Percentiles rank a stretch among this genome's conserved stretches.
phyloP scores from a whole-genome alignment of 164 flowering plant species.

The Dillenia suffruticosa region DNA sequence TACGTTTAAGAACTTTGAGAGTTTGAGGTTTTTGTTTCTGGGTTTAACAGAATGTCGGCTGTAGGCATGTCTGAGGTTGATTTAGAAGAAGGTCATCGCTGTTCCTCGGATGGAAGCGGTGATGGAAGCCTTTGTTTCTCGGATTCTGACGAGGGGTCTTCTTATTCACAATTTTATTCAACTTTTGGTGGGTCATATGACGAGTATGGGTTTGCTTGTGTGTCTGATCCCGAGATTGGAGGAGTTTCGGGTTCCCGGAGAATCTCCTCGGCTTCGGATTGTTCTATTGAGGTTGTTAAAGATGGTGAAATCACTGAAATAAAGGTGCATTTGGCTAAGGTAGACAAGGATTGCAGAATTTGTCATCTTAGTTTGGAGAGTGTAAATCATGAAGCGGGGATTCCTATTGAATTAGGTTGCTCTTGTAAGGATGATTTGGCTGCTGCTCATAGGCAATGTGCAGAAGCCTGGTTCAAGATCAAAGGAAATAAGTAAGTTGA shows the following conservation, averaged over 20 bases:
- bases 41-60: conserved; percentile 18
- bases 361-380: conserved; percentile 79
- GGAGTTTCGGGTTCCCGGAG: conserved; percentile 30
- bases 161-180: conserved; percentile 51
- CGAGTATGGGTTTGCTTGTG: conserved; percentile 45
- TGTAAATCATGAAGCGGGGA: conserved; percentile 49
- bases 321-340: conserved; percentile 49
- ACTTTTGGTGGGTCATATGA: conserved; percentile 57
- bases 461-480: conserved; percentile 94
- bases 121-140: conserved; percentile 40
- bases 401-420: conserved; percentile 82
- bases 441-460: conserved; percentile 85
- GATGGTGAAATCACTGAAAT: conserved; percentile 32
- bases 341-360: conserved; percentile 81
- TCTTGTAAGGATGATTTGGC: conserved; percentile 89
- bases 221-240: conserved; percentile 38
- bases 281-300: conserved; percentile 37
- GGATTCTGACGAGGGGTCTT: conserved; percentile 56
- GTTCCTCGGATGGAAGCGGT: conserved; percentile 22
- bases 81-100: conserved; percentile 33
- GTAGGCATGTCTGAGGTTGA: conserved; percentile 32
- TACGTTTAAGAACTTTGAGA: not conserved
- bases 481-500: conserved; percentile 80
- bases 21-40: conserved; percentile 1
- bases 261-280: conserved; percentile 47